Conservation (phyloP, 108 stramenopile species). For the Seminavis robusta region DNA sequence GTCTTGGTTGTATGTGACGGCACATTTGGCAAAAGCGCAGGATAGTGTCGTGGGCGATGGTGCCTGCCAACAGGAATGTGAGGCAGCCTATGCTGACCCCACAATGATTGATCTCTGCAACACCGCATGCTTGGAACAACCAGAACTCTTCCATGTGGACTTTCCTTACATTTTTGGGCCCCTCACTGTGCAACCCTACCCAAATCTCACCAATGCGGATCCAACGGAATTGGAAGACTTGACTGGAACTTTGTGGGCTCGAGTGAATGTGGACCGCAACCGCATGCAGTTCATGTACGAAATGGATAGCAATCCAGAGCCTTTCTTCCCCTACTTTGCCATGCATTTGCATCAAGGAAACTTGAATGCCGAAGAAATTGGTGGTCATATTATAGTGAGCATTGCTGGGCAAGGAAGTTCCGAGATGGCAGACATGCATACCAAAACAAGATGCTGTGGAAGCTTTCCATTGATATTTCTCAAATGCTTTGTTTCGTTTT, state of each 20-base stretch:
- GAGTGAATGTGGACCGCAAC: neutral
- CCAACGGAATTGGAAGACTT: neutral
- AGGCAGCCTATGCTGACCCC: no score
- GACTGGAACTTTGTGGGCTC: conserved; percentile 2
- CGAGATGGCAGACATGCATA: no score
- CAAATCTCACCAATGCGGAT: neutral
- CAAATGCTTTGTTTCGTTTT: no score
- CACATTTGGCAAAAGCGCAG: no score
- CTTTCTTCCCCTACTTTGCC: conserved; percentile 3
- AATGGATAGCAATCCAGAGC: neutral
- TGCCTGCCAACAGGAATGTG: no score
- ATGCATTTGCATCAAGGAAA: conserved; percentile 1
- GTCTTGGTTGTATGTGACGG: no score
- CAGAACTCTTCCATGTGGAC: neutral
- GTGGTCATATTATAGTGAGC: neutral
- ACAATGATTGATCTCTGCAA: no score
- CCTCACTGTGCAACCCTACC: neutral
- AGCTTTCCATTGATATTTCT: no score
- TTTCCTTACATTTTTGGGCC: conserved; percentile 1
- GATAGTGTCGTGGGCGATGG: no score
- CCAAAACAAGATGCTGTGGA: no score
- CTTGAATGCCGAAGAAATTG: neutral
- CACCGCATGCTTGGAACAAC: no score
- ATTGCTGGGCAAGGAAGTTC: conserved; percentile 2
- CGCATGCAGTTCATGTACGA: neutral